Evolutionary conservation across 176 grass and related monocot species (phyloP).

Genomic region (Raddia guianensis): DNA sequence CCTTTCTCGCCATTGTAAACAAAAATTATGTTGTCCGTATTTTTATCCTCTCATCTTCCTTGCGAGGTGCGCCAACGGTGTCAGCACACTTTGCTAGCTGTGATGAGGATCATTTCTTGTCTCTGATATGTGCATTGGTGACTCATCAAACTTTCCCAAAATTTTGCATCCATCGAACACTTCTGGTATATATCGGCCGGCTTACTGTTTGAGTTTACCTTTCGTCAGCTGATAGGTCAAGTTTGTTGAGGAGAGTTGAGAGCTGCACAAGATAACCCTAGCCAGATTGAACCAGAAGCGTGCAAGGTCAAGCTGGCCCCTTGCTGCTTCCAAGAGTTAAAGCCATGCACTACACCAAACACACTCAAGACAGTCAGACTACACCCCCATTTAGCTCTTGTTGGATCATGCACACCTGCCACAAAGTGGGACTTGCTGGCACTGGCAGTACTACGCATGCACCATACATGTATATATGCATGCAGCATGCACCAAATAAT

Average conservation of each 20-base stretch:
- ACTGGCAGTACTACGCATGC: not conserved
- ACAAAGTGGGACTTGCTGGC: slow-evolving; percentile 18
- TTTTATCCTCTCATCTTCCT: too few relatives aligned
- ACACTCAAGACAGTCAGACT: not conserved
- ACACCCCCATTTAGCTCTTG: slow-evolving; percentile 1
- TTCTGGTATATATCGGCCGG: not conserved
- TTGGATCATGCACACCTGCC: slow-evolving; percentile 21
- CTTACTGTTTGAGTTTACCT: slow-evolving; percentile 19
- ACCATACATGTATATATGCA: slow-evolving; percentile 14
- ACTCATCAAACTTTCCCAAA: not conserved
- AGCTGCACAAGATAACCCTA: not conserved
- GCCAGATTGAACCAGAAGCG: not conserved
- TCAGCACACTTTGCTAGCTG: too few relatives aligned
- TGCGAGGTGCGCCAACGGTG: too few relatives aligned
- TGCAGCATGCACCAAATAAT: not conserved
- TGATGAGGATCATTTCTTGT: not conserved
- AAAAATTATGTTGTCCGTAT: too few relatives aligned
- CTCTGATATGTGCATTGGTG: not conserved
- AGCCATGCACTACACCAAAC: slow-evolving; percentile 19
- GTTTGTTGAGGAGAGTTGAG: not conserved
- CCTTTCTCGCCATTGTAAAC: too few relatives aligned
- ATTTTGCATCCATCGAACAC: not conserved
- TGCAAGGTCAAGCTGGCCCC: slow-evolving; percentile 20
- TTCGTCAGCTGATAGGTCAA: slow-evolving; percentile 46
- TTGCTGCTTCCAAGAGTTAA: slow-evolving; percentile 46